A percentile compares a stretch with the other conserved stretches of the same genome.
These are phyloP conservation scores for Eutrema heterophyllum DNA, from an alignment of 345 rosid species.

Conservation along the genomic window DNA sequence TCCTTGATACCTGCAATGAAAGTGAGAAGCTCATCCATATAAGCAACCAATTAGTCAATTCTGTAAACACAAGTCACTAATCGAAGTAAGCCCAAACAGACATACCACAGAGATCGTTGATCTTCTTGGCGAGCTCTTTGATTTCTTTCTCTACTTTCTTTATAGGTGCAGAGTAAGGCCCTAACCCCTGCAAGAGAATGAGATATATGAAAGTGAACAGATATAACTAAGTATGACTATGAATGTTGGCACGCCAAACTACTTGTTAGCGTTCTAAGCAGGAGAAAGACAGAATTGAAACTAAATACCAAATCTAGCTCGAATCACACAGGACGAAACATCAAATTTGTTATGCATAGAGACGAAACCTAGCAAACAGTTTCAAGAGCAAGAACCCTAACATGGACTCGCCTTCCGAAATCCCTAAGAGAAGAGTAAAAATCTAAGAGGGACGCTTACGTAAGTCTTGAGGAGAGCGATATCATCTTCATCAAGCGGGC, in stretches of 20 bases:
- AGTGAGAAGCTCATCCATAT: not conserved
- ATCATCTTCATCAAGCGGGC: conserved; percentile 86
- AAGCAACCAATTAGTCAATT: not conserved
- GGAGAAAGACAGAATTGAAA: not conserved
- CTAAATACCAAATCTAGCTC: not conserved
- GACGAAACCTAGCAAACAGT: not conserved
- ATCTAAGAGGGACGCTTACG: conserved; percentile 29
- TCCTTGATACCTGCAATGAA: conserved; percentile 72
- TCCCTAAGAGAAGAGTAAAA: not conserved
- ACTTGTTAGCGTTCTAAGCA: not conserved
- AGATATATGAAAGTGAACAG: not conserved
- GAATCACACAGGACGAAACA: not conserved
- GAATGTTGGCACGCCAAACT: not conserved
- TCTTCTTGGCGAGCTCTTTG: conserved; percentile 84
- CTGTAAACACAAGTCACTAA: not conserved
- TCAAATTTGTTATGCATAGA: not conserved
- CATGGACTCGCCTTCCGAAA: not conserved
- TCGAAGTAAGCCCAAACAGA: not conserved
- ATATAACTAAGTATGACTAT: not conserved
- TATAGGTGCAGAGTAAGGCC: conserved; percentile 79
- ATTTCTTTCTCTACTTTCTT: conserved; percentile 93
- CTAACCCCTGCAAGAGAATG: conserved; percentile 58
- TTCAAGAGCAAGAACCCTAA: not conserved
- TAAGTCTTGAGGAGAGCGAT: conserved; percentile 94
- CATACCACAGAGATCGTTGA: conserved; percentile 86